Conservation (phyloP, 1,139 yeast species). For the Blastobotrys apis region DNA sequence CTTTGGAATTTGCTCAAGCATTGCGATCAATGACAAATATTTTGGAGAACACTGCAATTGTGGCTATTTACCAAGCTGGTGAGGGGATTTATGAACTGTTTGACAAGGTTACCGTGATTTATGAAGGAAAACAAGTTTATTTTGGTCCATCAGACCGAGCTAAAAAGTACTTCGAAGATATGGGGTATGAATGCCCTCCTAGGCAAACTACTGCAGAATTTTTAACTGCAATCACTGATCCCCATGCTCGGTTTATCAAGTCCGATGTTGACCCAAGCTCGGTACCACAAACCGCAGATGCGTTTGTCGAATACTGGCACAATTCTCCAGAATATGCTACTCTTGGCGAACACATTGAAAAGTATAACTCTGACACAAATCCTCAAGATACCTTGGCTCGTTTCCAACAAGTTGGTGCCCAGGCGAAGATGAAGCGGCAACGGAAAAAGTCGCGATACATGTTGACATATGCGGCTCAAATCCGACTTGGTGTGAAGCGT, state of each 20-base stretch:
- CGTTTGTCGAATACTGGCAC: conserved; percentile 53
- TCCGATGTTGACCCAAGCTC: conserved; percentile 36
- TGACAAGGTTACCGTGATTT: conserved; percentile 58
- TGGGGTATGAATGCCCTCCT: conserved; percentile 57
- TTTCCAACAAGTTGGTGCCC: conserved; percentile 39
- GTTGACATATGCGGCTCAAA: conserved; percentile 45
- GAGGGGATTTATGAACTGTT: conserved; percentile 56
- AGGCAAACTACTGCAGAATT: conserved; percentile 58
- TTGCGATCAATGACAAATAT: conserved; percentile 54
- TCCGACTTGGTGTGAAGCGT: conserved; percentile 43
- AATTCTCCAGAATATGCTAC: conserved; percentile 46
- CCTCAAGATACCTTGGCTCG: conserved; percentile 42
- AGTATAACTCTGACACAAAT: conserved; percentile 38
- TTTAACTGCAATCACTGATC: conserved; percentile 58
- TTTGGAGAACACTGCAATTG: conserved; percentile 51
- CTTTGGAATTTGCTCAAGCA: conserved; percentile 58
- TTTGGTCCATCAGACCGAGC: conserved; percentile 53
- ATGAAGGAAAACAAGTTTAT: conserved; percentile 53
- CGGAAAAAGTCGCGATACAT: conserved; percentile 46
- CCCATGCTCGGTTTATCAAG: conserved; percentile 41
- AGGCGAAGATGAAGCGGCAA: conserved; percentile 44
- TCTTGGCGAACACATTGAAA: conserved; percentile 36
- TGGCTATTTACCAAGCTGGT: conserved; percentile 57
- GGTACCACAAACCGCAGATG: conserved; percentile 52
- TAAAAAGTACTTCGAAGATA: conserved; percentile 46